A percentile compares a stretch with the other conserved stretches of the same genome.
phyloP scores from a whole-genome alignment of 306 rosid genomes.

The Castanopsis chinensis region DNA sequence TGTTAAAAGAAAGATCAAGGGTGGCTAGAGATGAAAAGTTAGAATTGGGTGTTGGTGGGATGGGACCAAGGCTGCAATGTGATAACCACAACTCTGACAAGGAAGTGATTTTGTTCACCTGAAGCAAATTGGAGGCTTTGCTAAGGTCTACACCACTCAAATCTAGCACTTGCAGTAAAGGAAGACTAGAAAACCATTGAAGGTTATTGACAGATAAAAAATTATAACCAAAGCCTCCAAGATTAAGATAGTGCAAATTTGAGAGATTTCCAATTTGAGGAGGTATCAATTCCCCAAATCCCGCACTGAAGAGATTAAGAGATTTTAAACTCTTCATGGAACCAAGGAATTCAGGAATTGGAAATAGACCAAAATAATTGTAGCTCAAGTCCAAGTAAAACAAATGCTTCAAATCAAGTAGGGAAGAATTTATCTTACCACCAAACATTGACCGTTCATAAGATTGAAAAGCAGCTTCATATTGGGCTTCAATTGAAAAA shows the following conservation, averaged over 20 bases:
- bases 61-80: background rate
- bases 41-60: background rate
- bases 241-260: too few relatives aligned
- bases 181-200: too few relatives aligned
- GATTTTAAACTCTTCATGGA: background rate
- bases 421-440: background rate
- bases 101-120: slow-evolving; percentile 18
- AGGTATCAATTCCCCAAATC: too few relatives aligned
- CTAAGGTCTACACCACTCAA: too few relatives aligned
- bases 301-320: background rate
- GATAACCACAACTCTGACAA: slow-evolving; percentile 12
- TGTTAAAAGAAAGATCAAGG: background rate
- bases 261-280: too few relatives aligned
- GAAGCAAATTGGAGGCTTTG: slow-evolving; percentile 2
- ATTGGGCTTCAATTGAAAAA: too few relatives aligned
- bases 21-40: background rate
- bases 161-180: too few relatives aligned
- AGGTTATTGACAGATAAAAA: too few relatives aligned
- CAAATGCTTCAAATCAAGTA: background rate
- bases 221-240: too few relatives aligned
- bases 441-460: background rate
- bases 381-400: background rate
- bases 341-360: background rate
- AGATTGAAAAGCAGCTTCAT: too few relatives aligned
- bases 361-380: background rate